Conservation (phyloP, 768 basidiomycete genomes). For the Mycena kentingensis region DNA sequence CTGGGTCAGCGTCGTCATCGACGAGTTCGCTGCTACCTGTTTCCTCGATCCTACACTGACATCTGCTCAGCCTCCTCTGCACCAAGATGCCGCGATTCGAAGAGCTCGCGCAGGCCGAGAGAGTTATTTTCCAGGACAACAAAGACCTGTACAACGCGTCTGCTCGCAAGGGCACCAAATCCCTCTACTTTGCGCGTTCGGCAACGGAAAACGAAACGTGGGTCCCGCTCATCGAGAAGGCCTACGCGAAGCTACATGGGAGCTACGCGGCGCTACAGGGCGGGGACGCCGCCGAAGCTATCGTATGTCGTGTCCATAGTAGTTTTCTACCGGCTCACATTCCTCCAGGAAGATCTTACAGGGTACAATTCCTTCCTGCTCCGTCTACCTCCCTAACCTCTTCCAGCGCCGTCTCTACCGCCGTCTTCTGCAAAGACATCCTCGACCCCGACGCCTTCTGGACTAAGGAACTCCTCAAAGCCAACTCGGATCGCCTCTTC, state of each 20-base stretch:
- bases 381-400: neutral
- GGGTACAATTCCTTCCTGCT: constrained; percentile 36
- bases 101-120: constrained; percentile 41
- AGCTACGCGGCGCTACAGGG: constrained; percentile 42
- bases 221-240: constrained; percentile 61
- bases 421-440: constrained; percentile 43
- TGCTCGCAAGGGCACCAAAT: constrained; percentile 49
- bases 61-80: constrained; percentile 44
- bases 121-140: constrained; percentile 51
- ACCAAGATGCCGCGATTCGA: constrained; percentile 56
- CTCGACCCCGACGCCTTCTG: constrained; percentile 52
- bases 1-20: constrained; percentile 57
- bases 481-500: constrained; percentile 51
- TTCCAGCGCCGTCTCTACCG: constrained; percentile 29
- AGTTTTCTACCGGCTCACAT: neutral
- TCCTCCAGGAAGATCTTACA: constrained; percentile 49
- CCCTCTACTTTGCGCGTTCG: constrained; percentile 52
- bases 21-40: constrained; percentile 42
- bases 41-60: neutral
- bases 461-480: constrained; percentile 47
- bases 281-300: constrained; percentile 49
- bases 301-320: constrained; percentile 22
- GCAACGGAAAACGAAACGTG: constrained; percentile 53
- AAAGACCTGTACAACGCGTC: constrained; percentile 46
- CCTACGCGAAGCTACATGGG: constrained; percentile 58